Percentiles rank a stretch among this genome's conserved stretches.
Conservation (phyloP, 139 green algal species). For the Auxenochlorella protothecoides region DNA sequence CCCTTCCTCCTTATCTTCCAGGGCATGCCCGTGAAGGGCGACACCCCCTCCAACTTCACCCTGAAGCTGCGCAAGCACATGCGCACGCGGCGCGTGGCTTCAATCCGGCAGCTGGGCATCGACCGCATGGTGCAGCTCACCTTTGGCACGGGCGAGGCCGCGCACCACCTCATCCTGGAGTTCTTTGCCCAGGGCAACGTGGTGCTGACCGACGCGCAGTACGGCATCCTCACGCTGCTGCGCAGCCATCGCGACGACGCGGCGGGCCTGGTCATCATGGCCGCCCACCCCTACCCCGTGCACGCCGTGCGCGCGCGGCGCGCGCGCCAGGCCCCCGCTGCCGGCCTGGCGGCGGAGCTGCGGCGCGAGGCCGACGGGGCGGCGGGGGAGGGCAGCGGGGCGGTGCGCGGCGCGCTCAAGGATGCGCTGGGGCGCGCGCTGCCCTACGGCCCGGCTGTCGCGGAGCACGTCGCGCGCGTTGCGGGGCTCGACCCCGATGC, state of each 20-base stretch:
- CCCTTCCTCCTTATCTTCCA: slow-evolving; percentile 7
- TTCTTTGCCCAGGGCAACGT: slow-evolving; percentile 95
- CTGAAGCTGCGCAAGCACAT: slow-evolving; percentile 97
- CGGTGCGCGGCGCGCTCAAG: slow-evolving; percentile 1
- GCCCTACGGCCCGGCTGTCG: slow-evolving; percentile 68
- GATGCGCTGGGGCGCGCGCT: slow-evolving; percentile 15
- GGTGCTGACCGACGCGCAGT: slow-evolving; percentile 79
- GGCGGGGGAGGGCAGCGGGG: background rate
- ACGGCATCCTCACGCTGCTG: slow-evolving; percentile 86
- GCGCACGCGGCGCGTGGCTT: slow-evolving; percentile 70
- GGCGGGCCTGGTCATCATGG: slow-evolving; percentile 67
- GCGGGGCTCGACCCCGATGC: slow-evolving; percentile 48
- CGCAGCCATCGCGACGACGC: slow-evolving; percentile 85
- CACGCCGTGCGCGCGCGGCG: slow-evolving; percentile 34
- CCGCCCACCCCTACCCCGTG: slow-evolving; percentile 61
- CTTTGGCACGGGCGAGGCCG: slow-evolving; percentile 72
- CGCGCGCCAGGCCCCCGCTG: slow-evolving; percentile 3
- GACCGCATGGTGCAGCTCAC: slow-evolving; percentile 90
- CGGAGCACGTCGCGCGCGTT: slow-evolving; percentile 65
- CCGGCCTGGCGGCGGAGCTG: slow-evolving; percentile 15
- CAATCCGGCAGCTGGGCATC: slow-evolving; percentile 79
- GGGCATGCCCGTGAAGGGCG: slow-evolving; percentile 49
- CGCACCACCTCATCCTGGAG: slow-evolving; percentile 89
- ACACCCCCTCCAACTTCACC: slow-evolving; percentile 83
- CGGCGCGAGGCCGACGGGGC: background rate